Percentiles rank a stretch among this genome's conserved stretches.
phyloP scores from a whole-genome alignment of 495 filamentous ascomycete genomes.

The Trypethelium eluteriae region DNA sequence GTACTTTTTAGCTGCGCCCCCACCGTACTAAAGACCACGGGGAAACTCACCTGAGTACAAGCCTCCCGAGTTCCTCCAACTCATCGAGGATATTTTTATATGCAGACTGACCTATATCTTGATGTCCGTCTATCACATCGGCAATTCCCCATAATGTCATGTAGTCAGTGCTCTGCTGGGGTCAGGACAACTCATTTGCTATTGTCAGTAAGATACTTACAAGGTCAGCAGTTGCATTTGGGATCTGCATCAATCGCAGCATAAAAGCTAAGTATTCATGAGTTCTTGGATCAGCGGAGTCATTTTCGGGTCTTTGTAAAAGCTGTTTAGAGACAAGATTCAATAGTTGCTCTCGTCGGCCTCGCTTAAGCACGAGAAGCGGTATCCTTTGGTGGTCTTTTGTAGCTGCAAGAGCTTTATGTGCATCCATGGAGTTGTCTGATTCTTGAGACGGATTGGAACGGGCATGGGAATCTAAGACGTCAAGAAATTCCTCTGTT shows the following conservation, averaged over 20 bases:
- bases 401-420: background rate
- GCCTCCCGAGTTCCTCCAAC: constrained; percentile 10
- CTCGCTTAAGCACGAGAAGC: background rate
- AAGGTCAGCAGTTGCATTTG: constrained; percentile 19
- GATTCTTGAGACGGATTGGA: background rate
- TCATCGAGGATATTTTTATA: background rate
- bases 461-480: background rate
- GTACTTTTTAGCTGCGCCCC: background rate
- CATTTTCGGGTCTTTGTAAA: too few relatives aligned
- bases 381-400: background rate
- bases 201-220: constrained; percentile 1
- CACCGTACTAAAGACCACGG: background rate
- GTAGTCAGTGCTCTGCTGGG: constrained; percentile 3
- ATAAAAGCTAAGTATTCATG: constrained; percentile 5
- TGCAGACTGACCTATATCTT: background rate
- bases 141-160: constrained; percentile 13
- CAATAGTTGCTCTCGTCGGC: constrained; percentile 12
- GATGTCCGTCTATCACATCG: background rate
- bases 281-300: background rate
- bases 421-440: background rate
- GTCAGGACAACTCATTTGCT: background rate
- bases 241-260: constrained; percentile 15
- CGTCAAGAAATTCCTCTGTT: constrained; percentile 7
- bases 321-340: background rate
- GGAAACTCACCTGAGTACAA: background rate